phyloP scores from a whole-genome alignment of 257 asterid species.

The Lithospermum erythrorhizon region DNA sequence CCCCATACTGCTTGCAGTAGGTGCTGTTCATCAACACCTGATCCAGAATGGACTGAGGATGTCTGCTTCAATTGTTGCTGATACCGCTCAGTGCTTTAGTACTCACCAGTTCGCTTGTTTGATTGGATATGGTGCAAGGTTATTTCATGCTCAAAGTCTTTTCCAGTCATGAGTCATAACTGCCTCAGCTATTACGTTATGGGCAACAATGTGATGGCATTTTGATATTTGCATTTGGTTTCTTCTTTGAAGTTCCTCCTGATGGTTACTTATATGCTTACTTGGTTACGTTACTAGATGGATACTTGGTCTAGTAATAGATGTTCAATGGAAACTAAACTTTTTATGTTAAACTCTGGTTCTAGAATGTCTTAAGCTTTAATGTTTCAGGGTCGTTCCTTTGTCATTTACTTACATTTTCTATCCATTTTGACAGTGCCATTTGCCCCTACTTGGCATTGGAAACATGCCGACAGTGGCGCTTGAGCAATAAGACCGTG shows the following conservation, averaged over 20 bases:
- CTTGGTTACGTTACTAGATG: neutral
- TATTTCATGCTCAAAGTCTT: constrained; percentile 13
- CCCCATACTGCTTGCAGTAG: constrained; percentile 95
- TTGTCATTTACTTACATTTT: neutral
- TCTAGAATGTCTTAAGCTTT: neutral
- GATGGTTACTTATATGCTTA: neutral
- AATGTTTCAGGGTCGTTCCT: neutral
- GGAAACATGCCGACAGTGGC: constrained; percentile 98
- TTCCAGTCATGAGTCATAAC: neutral
- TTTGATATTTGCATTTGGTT: too few species aligned
- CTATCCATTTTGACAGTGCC: constrained; percentile 42
- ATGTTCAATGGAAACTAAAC: neutral
- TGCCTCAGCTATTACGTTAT: neutral
- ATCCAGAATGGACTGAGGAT: constrained; percentile 94
- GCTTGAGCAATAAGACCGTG: constrained; percentile 93
- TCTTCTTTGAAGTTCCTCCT: neutral
- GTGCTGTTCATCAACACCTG: constrained; percentile 98
- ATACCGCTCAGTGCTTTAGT: constrained; percentile 99
- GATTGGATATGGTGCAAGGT: constrained; percentile 99
- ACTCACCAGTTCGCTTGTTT: constrained; percentile 99
- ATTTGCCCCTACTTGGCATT: constrained; percentile 95
- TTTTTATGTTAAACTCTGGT: neutral
- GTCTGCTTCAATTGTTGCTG: constrained; percentile 97
- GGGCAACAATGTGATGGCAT: too few species aligned
- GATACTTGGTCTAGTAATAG: neutral